Percentiles rank a stretch among this genome's conserved stretches.
These are phyloP conservation scores for Colletotrichum salicis DNA, from an alignment of 2,329 filamentous ascomycete genomes.

Conservation along the genomic window DNA sequence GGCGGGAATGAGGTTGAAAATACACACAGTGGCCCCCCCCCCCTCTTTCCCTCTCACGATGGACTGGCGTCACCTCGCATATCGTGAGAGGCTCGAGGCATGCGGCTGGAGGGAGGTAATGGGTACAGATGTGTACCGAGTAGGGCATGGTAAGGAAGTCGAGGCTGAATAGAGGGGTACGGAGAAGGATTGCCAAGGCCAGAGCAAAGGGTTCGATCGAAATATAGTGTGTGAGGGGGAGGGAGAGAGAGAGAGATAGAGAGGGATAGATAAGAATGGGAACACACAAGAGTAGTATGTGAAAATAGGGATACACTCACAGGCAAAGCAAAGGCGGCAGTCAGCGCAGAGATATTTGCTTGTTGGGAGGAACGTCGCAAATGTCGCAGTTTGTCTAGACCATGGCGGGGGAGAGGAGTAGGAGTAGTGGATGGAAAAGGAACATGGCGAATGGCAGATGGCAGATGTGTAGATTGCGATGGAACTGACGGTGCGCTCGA, in stretches of 20 bases:
- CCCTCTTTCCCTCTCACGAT: not conserved
- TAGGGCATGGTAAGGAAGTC: not conserved
- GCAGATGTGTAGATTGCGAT: not conserved
- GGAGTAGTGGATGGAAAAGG: not conserved
- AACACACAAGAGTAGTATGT: no score
- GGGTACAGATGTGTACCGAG: not conserved
- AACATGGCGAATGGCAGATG: not conserved
- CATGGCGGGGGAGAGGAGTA: not conserved
- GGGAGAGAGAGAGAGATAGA: no score
- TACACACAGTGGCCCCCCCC: not conserved
- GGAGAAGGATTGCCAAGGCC: not conserved
- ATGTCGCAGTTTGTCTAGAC: not conserved
- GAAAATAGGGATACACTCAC: not conserved
- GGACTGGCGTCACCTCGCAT: not conserved
- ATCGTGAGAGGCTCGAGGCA: not conserved
- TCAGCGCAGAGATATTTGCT: not conserved
- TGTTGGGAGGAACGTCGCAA: not conserved
- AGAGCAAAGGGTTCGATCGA: not conserved
- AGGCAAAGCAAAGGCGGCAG: not conserved
- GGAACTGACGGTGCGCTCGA: not conserved
- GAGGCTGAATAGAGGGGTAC: not conserved
- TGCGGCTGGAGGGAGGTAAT: not conserved
- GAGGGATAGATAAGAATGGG: not conserved
- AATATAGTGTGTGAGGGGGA: no score
- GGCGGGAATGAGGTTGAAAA: not conserved